These are phyloP conservation scores for Didymella pinodella DNA, from an alignment of 2,329 filamentous ascomycete genomes.

Conservation along the genomic window DNA sequence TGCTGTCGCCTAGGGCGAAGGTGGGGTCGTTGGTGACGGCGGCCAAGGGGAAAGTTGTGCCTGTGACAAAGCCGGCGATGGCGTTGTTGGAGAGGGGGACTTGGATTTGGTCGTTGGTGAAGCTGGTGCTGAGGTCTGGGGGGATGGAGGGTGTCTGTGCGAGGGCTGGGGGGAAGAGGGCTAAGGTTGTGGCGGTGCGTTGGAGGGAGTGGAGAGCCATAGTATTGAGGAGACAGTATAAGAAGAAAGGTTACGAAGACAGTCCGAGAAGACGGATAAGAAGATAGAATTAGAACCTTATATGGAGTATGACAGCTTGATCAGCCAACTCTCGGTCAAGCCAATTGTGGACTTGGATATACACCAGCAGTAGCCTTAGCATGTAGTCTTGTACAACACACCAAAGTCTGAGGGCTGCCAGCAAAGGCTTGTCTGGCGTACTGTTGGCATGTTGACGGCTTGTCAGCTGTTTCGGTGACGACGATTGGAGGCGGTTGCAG, in stretches of 20 bases:
- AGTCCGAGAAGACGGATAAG: too few relatives aligned
- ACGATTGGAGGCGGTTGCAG: not conserved
- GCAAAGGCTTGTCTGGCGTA: constrained; percentile 15
- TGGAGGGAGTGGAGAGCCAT: too few relatives aligned
- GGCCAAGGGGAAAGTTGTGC: constrained; percentile 36
- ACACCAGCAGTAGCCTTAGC: not conserved
- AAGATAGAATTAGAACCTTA: too few relatives aligned
- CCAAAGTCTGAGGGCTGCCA: constrained; percentile 3
- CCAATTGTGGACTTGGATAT: not conserved
- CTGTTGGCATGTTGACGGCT: constrained; percentile 20
- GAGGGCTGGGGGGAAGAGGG: constrained; percentile 9
- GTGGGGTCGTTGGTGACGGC: constrained; percentile 40
- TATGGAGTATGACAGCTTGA: too few relatives aligned
- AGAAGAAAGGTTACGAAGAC: too few relatives aligned
- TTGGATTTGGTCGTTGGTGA: constrained; percentile 37
- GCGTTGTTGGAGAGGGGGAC: constrained; percentile 40
- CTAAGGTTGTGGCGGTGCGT: too few relatives aligned
- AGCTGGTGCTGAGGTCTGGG: constrained; percentile 30
- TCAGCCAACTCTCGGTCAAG: not conserved
- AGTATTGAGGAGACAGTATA: too few relatives aligned
- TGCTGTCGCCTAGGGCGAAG: constrained; percentile 47
- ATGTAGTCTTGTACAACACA: constrained; percentile 26
- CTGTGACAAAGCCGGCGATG: constrained; percentile 40
- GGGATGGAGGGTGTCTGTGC: constrained; percentile 29
- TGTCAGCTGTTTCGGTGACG: constrained; percentile 34